A percentile compares a stretch with the other conserved stretches of the same genome.
Evolutionary conservation across 306 rosid genomes (phyloP).

Genomic region (Begonia masoniana): DNA sequence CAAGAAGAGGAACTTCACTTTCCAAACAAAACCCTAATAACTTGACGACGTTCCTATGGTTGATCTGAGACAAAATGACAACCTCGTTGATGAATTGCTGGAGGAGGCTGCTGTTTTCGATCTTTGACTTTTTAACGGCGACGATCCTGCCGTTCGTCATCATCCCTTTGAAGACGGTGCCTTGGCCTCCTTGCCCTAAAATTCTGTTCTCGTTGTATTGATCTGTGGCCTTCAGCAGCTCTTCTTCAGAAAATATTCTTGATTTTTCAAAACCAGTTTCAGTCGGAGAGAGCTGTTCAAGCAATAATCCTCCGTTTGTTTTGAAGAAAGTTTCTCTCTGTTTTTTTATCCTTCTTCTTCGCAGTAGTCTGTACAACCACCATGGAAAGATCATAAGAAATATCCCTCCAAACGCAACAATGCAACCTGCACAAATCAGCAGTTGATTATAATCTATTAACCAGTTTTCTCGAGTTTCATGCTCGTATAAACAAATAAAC

Average conservation of each 20-base stretch:
- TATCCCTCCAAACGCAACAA: conserved; percentile 23
- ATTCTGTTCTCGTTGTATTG: conserved; percentile 9
- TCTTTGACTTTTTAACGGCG: conserved; percentile 24
- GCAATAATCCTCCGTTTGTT: conserved; percentile 45
- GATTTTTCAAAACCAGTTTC: conserved; percentile 20
- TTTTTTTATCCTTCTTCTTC: conserved; percentile 11
- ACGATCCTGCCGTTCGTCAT: conserved; percentile 14
- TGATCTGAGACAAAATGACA: conserved; percentile 33
- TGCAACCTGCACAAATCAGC: conserved; percentile 22
- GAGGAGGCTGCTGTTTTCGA: conserved; percentile 20
- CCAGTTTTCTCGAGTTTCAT: no score
- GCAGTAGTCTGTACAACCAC: conserved; percentile 13
- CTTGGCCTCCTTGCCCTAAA: conserved; percentile 22
- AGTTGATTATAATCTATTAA: no score
- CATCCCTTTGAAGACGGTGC: conserved; percentile 17
- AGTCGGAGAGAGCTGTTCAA: conserved; percentile 20
- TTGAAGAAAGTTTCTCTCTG: conserved; percentile 25
- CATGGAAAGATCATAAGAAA: conserved; percentile 21
- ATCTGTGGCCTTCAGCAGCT: conserved; percentile 34
- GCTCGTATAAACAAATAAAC: no score
- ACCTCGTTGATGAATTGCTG: conserved; percentile 32
- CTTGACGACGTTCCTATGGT: conserved; percentile 32
- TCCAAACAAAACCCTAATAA: conserved; percentile 46
- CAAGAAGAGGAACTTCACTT: conserved; percentile 37
- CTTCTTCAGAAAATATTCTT: conserved; percentile 31